Conservation (phyloP, 148 eudicot species). For the Simmondsia chinensis region DNA sequence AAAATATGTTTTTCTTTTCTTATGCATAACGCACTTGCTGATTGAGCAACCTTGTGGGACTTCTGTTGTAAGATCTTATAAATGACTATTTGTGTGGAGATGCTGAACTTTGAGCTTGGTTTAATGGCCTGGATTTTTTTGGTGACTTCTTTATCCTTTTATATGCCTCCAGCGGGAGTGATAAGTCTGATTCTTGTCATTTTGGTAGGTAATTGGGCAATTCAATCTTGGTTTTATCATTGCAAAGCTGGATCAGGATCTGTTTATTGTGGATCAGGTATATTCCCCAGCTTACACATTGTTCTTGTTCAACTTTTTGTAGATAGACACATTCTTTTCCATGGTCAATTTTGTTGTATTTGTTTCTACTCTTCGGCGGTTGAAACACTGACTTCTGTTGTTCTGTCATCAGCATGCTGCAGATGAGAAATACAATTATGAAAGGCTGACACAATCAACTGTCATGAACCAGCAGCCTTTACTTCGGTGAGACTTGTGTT, state of each 20-base stretch:
- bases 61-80: too few species aligned
- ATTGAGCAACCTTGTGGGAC: too few species aligned
- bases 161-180: neutral
- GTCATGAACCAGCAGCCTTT: constrained; percentile 89
- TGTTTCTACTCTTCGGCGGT: neutral
- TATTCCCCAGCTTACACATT: neutral
- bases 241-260: constrained; percentile 77
- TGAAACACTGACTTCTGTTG: constrained; percentile 2
- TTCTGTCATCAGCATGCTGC: constrained; percentile 78
- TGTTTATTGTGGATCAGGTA: constrained; percentile 98
- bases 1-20: too few species aligned
- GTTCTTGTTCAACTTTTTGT: neutral
- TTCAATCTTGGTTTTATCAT: constrained; percentile 95
- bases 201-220: constrained; percentile 76
- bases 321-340: too few species aligned
- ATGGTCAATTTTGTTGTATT: neutral
- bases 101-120: too few species aligned
- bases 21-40: too few species aligned
- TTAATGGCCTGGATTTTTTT: too few species aligned
- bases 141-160: too few species aligned
- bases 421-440: constrained; percentile 95
- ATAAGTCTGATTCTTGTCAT: neutral
- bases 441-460: constrained; percentile 68
- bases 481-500: constrained; percentile 41
- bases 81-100: too few species aligned